Base-by-base conservation (phyloP, 306 rosid genomes). In the Trifolium subterraneum region DNA sequence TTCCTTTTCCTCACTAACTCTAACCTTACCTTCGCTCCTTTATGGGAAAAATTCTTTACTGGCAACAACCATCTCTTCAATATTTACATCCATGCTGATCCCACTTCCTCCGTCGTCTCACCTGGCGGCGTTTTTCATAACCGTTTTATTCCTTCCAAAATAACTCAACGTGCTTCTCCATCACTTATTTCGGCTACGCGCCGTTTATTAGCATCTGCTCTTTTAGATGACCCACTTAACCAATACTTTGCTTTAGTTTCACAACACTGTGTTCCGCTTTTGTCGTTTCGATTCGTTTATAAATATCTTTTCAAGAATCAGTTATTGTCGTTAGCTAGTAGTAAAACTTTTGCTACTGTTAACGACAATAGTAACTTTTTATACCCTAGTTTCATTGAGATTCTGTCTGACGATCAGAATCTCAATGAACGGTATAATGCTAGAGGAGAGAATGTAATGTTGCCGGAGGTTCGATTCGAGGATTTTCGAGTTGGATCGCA, bases 1-100 rank as follows among this genome's bases (percentile, higher is more conserved):
- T 89, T 89, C 74, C 95, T 89, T 4, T 87, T 89, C 71, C 92
- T 89, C 71, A 89, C 95, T 0, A 89, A 87, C 68, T 63, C 95
- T 7, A 87, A 89, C 70, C 90, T 87, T 78, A 25, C 84, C 15
- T 89, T 89, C 71, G 63, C 90, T 35, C 90, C 92, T 6, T 48
- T 89, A 7, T 89, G 92, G 95, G 80, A 85, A 10, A 74, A 68
- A 1, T 89, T 87, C 86, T 87, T 89, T 84, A 10, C 51, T 0
- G 36, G 78, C 9, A 65, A 84, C 77, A 25, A 20, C 3, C 70
- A 78, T 52, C 87, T 87, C n/a, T 89, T 14, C 86, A 89, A 87
- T 48, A 68, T 89, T 68, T 87, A 89, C 86, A 61, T 89, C 84
- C 95, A 89, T 70, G 85, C 87, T 8, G 90, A 89, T 64, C 92